Evolutionary conservation across 2,329 filamentous ascomycete species (phyloP).

Genomic region (Clonostachys sp.): DNA sequence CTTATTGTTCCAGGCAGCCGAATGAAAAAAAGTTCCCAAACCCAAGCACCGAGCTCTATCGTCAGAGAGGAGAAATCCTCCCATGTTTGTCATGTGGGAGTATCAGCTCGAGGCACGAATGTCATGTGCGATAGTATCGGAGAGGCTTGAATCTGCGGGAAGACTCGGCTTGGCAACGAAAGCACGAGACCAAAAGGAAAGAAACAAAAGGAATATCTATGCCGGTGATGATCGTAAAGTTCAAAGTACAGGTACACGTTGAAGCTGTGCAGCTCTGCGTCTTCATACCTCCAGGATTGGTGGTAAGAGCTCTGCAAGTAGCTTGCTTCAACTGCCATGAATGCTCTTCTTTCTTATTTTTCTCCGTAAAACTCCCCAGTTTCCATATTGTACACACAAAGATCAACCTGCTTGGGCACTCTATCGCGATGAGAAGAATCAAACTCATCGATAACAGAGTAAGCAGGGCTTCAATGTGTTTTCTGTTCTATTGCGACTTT

Average conservation of each 20-base stretch:
- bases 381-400: conserved; percentile 27
- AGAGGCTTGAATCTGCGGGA: conserved; percentile 6
- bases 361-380: conserved; percentile 14
- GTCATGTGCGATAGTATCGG: conserved; percentile 2
- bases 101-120: neutral
- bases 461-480: no score
- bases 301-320: no score
- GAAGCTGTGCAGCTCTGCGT: conserved; percentile 3
- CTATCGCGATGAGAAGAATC: no score
- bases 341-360: neutral
- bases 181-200: conserved; percentile 6
- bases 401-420: conserved; percentile 1
- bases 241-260: conserved; percentile 26
- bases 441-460: no score
- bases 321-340: no score
- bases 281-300: no score
- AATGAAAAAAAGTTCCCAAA: no score
- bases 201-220: conserved; percentile 14
- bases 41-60: no score
- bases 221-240: conserved; percentile 15
- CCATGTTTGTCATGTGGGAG: no score
- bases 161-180: neutral
- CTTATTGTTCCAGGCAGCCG: no score
- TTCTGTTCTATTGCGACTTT: no score
- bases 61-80: no score